Evolutionary conservation across 257 asterid genomes (phyloP).

Genomic region (Solanum chmielewskii): DNA sequence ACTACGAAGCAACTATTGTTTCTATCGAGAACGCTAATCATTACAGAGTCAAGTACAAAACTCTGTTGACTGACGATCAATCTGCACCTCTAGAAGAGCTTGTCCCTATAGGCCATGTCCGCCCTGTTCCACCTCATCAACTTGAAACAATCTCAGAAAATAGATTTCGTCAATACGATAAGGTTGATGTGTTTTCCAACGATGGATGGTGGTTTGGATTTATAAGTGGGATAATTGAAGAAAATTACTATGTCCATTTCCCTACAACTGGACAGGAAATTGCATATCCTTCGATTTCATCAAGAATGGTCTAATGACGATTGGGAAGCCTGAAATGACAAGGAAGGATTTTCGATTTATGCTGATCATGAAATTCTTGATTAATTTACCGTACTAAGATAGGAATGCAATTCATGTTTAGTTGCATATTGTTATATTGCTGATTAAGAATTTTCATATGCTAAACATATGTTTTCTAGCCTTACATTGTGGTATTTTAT

Average conservation of each 20-base stretch:
- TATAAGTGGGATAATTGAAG: neutral
- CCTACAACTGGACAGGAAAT: neutral
- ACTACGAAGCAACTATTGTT: neutral
- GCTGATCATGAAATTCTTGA: too few species aligned
- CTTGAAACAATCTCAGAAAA: neutral
- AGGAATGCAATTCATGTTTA: too few species aligned
- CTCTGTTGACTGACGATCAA: neutral
- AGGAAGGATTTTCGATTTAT: too few species aligned
- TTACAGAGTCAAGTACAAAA: neutral
- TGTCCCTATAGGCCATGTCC: neutral
- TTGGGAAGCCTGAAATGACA: too few species aligned
- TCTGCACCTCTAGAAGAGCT: neutral
- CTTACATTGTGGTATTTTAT: too few species aligned
- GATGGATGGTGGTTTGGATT: constrained; percentile 13
- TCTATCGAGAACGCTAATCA: neutral
- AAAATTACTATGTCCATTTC: neutral
- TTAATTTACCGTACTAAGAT: too few species aligned
- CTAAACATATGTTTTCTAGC: too few species aligned
- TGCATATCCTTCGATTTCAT: neutral
- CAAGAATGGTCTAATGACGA: neutral
- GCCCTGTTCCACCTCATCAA: neutral
- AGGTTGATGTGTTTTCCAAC: neutral
- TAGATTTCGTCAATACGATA: neutral
- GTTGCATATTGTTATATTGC: too few species aligned
- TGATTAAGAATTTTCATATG: too few species aligned